A percentile compares a stretch with the other conserved stretches of the same genome.
Evolutionary conservation across 495 filamentous ascomycete species (phyloP).

Genomic region (Usnea hakonensis): DNA sequence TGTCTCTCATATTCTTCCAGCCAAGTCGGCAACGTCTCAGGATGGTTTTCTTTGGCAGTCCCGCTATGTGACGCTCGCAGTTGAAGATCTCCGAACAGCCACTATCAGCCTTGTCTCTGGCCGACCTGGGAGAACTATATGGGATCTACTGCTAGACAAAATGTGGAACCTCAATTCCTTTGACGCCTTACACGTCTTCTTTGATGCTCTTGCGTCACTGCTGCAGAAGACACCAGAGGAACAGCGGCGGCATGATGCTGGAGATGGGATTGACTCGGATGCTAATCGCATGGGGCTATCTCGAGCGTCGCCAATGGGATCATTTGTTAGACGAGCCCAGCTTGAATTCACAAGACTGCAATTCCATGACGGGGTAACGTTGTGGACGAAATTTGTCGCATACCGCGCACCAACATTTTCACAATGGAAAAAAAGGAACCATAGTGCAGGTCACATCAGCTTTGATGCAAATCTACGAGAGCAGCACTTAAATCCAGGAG

Average conservation of each 20-base stretch:
- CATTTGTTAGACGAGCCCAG: slow-evolving; percentile 68
- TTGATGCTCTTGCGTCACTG: slow-evolving; percentile 48
- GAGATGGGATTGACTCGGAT: slow-evolving; percentile 41
- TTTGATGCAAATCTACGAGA: slow-evolving; percentile 58
- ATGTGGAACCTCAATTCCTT: slow-evolving; percentile 80
- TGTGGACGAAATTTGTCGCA: slow-evolving; percentile 73
- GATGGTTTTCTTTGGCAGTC: slow-evolving; percentile 29
- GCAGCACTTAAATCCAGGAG: slow-evolving; percentile 29
- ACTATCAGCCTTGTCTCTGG: slow-evolving; percentile 54
- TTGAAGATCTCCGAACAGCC: slow-evolving; percentile 59
- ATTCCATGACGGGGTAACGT: slow-evolving; percentile 63
- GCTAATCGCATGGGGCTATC: slow-evolving; percentile 42
- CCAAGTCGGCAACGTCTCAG: slow-evolving; percentile 26
- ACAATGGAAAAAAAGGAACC: slow-evolving; percentile 63
- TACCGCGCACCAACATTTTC: slow-evolving; percentile 69
- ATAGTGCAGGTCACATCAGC: slow-evolving; percentile 50
- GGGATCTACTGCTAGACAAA: slow-evolving; percentile 77
- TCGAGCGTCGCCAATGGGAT: slow-evolving; percentile 72
- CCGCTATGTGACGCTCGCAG: slow-evolving; percentile 46
- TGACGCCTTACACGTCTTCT: slow-evolving; percentile 64
- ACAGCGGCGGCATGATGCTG: slow-evolving; percentile 43
- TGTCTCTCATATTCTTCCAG: slow-evolving; percentile 59
- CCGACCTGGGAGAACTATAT: slow-evolving; percentile 69
- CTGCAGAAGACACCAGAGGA: slow-evolving; percentile 57
- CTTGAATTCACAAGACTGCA: slow-evolving; percentile 75